Base-by-base conservation (phyloP, 2,329 filamentous ascomycete genomes). In the Aspergillus aculeatus region DNA sequence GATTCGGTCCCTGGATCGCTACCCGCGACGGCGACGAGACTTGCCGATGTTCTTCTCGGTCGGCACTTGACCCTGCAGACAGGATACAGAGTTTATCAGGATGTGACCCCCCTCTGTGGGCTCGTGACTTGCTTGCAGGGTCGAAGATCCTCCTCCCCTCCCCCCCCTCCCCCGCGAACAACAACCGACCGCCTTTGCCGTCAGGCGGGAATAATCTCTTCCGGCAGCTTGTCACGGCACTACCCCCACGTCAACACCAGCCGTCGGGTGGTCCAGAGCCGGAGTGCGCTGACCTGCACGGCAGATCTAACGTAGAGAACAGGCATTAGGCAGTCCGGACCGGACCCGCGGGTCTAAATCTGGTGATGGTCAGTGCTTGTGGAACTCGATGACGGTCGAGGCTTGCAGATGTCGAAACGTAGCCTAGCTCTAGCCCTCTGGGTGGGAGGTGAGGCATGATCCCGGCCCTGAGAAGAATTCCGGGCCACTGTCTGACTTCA, bases 321-420 rank as follows among this genome's bases (percentile, higher is more conserved):
- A 29, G 26, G 26, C 26, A 9, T 29, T 41, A 35, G 50, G 51
- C 41, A 50, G 52, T 21, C 38, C 55, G 50, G 12, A 35, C 52
- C 56, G 50, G 60, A 9, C 26, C 26, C 60, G 14, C 41, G 26
- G 19, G 47, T 47, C 53, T 19, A 48, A 16, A 48, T 48, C 41
- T 47, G n/a, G 53, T 11, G 35, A 52, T 62, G 61, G 61, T 60
- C 61, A 62, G 61, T 60, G 61, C 61, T 60, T 62, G 52, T 59
- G 57, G 52, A 59, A 56, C 57, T 59, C 52, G 41, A 56, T 56
- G 44, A 55, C 53, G 53, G 26, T 47, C 24, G 47, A 47, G 48
- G 23, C 21, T 26, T 50, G 53, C 10, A 31, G 53, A 24, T 14
- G 16, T 44, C 38, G 19, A 23, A 21, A 55, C 47, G 26, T n/a